Evolutionary conservation across 1,284 basidiomycete genomes (phyloP), one percentile per base, ranked within the genome.

Genomic region (Cutaneotrichosporon cavernicola): DNA sequence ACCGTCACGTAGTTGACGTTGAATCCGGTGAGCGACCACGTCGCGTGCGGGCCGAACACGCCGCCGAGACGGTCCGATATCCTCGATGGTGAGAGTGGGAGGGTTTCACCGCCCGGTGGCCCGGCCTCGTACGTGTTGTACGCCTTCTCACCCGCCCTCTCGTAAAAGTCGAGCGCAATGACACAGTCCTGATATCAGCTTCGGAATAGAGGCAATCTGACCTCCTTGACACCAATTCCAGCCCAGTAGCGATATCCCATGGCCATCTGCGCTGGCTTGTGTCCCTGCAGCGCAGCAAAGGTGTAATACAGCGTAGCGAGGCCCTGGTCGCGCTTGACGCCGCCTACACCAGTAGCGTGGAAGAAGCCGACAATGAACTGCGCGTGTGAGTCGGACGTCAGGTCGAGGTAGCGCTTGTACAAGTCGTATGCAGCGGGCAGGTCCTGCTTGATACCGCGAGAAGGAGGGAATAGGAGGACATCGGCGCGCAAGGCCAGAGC

Each of bases 231-330:
- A 7, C 94, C 92, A 65, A 99, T 95, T 0, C 97, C 97, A 31
- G 89, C 89, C 90, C 92, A 97, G 76, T 95, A 89, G n/a, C 94
- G 86, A 79, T 96, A 98, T 0, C 89, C 97, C 46, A 99, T 83
- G 0, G 92, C 87, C 90, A 96, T 94, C 76, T 95, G 90, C 0
- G 96, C 90, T 5, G 90, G 88, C 69, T 88, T 87, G 79, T 95
- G 86, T 0, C 90, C 91, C 18, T 90, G 89, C 61, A 93, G 87
- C 2, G 92, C 94, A 2, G 93, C 89, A 74, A 98, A 95, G 0
- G 93, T 96, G 76, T 95, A 93, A 76, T 97, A 92, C 0, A 98
- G 82, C 64, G 96, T 87, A 0, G 96, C 87, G 65, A 81, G 80
- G 14, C 79, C 82, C 66, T 84, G 83, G 63, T 83, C 80, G 32